Evolutionary conservation across 1,284 basidiomycete species (phyloP).

Genomic region (Volvariella surrecta): DNA sequence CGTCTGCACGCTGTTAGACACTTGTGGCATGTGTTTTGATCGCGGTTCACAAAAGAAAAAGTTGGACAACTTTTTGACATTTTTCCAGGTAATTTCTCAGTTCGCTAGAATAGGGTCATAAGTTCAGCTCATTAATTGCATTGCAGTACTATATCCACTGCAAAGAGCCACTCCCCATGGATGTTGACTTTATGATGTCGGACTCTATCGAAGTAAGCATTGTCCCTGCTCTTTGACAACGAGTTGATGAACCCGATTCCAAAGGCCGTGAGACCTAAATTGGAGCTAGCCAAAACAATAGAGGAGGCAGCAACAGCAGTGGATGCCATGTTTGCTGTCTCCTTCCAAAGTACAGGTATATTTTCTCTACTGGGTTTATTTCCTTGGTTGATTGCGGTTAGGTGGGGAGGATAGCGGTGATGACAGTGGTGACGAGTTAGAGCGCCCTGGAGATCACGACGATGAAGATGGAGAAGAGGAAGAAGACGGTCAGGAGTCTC

Average conservation of each 20-base stretch:
- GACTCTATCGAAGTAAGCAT: conserved; percentile 81
- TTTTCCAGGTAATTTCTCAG: conserved; percentile 73
- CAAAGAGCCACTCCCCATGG: conserved; percentile 89
- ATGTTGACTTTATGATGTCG: conserved; percentile 93
- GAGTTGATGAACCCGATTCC: conserved; percentile 7
- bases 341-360: conserved; percentile 46
- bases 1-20: conserved; percentile 88
- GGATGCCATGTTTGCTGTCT: conserved; percentile 77
- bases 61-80: conserved; percentile 85
- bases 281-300: conserved; percentile 59
- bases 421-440: conserved; percentile 59
- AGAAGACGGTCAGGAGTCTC: conserved; percentile 34
- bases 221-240: conserved; percentile 1
- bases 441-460: conserved; percentile 44
- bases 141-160: conserved; percentile 78
- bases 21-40: conserved; percentile 98
- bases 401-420: conserved; percentile 59
- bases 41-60: conserved; percentile 86
- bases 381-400: conserved; percentile 1
- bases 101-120: conserved; percentile 8
- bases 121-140: conserved; percentile 1
- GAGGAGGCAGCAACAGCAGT: conserved; percentile 83
- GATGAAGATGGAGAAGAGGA: conserved; percentile 50
- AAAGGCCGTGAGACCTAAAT: conserved; percentile 76
- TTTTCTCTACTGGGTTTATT: conserved; percentile 1